Base-by-base conservation (phyloP, 2,329 filamentous ascomycete species). In the Ilyonectria destructans region DNA sequence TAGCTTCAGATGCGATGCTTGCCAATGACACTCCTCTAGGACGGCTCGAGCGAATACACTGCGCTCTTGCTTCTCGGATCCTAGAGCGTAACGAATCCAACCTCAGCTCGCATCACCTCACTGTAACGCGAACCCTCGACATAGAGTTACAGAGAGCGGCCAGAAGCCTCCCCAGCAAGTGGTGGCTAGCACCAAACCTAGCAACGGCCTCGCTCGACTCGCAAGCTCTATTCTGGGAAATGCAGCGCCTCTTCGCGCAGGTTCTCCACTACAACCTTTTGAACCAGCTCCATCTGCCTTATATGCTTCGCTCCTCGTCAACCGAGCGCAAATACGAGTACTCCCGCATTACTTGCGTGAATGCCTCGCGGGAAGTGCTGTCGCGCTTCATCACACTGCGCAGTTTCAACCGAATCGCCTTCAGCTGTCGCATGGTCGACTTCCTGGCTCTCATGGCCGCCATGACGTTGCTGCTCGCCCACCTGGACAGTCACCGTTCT, bases 261-360 rank as follows among this genome's bases (percentile, higher is more conserved):
- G 80, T 89, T 49, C 80, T 83, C 43, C 85, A 89, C 67, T 83
- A 87, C 61, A 82, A 85, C 54, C 79, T 89, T 1, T 72, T 88
- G 2, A 80, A 86, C n/a, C 81, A 86, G 6, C 79, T 89, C 0
- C 87, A 90, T 65, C 78, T 89, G 4, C 88, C 87, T 0, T 88
- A 86, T 67, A 82, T 89, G 74, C 77, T 89, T 9, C 82, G 79
- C 13, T 72, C 79, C 40, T 74, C 79, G 1, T 71, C 76, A 1
- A 26, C 26, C 26, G 78, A 80, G 4, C 71, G 74, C 4, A 78
- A 79, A 6, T 84, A 83, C 60, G 82, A 85, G 23, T 85, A 85
- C 69, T 87, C 83, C 71, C 85, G 83, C 55, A 79, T 81, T 1
- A 71, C 73, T 0, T 85, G 84, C 49, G 72, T 87, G 4, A 81